phyloP scores from a whole-genome alignment of 495 filamentous ascomycete species.

The Collariella sp. region DNA sequence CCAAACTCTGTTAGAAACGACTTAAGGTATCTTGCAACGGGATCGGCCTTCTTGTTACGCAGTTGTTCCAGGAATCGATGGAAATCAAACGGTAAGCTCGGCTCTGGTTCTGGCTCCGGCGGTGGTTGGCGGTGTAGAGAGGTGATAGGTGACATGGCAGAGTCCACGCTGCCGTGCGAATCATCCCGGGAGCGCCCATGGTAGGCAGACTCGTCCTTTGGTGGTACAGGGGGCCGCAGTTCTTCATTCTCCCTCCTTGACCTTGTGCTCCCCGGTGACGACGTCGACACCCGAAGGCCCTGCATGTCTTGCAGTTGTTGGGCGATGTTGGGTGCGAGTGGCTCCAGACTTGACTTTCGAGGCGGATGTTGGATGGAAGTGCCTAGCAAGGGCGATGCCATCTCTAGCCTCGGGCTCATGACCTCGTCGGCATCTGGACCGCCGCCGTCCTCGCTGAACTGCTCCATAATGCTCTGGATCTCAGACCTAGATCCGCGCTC shows the following conservation, averaged over 20 bases:
- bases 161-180: conserved; percentile 24
- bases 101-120: conserved; percentile 82
- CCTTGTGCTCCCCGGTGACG: conserved; percentile 29
- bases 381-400: conserved; percentile 59
- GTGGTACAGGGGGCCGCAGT: conserved; percentile 41
- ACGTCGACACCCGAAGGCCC: conserved; percentile 34
- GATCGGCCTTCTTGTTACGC: conserved; percentile 89
- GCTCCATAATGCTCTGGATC: conserved; percentile 94
- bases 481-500: conserved; percentile 70
- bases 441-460: conserved; percentile 60
- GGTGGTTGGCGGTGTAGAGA: conserved; percentile 61
- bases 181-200: conserved; percentile 30
- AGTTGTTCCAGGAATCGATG: conserved; percentile 94
- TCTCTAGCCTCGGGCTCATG: conserved; percentile 70
- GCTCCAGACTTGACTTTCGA: conserved; percentile 76
- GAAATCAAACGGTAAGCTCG: conserved; percentile 90
- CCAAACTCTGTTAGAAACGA: conserved; percentile 93
- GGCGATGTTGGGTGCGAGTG: conserved; percentile 41
- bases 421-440: conserved; percentile 64
- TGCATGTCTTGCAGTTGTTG: conserved; percentile 41
- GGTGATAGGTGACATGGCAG: conserved; percentile 42
- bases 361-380: conserved; percentile 62
- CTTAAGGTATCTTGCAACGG: conserved; percentile 87
- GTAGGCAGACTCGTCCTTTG: conserved; percentile 37
- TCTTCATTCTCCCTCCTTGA: conserved; percentile 38